These are phyloP conservation scores for Ophiocordyceps camponoti-rufipedis DNA, from an alignment of 2,329 filamentous ascomycete species.

Conservation along the genomic window DNA sequence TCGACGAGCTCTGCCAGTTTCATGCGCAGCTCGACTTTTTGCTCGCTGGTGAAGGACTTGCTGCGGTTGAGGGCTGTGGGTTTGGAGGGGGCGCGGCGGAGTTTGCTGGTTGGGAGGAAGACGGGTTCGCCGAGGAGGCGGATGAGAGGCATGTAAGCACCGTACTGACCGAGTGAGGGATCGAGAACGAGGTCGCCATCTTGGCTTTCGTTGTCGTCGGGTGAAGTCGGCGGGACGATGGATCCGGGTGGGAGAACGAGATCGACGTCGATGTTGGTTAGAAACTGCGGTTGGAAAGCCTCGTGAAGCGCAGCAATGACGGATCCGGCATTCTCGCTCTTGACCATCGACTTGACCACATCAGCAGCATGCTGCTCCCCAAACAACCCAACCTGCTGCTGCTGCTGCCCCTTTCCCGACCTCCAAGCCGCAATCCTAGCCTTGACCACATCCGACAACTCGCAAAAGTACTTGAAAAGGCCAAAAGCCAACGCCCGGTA, in stretches of 20 bases:
- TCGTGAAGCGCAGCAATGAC: constrained; percentile 56
- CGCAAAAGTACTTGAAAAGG: constrained; percentile 83
- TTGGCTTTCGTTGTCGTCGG: constrained; percentile 29
- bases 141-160: constrained; percentile 58
- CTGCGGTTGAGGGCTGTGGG: constrained; percentile 64
- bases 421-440: constrained; percentile 37
- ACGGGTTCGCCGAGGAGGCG: constrained; percentile 67
- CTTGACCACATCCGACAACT: constrained; percentile 65
- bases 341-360: constrained; percentile 67
- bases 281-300: constrained; percentile 62
- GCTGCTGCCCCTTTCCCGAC: too few relatives aligned
- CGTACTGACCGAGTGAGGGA: constrained; percentile 51
- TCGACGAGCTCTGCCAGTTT: constrained; percentile 83
- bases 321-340: constrained; percentile 57
- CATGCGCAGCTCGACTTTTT: constrained; percentile 70
- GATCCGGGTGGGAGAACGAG: constrained; percentile 65
- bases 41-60: constrained; percentile 58
- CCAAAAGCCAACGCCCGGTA: constrained; percentile 84
- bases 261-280: constrained; percentile 77
- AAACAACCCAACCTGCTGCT: constrained; percentile 38
- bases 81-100: constrained; percentile 74
- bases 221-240: constrained; percentile 45
- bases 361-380: constrained; percentile 86
- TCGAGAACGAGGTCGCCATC: constrained; percentile 47
- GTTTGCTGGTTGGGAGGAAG: constrained; percentile 69